These are phyloP conservation scores for Dioscorea dumetorum DNA, from an alignment of 106 monocot species.

Conservation along the genomic window DNA sequence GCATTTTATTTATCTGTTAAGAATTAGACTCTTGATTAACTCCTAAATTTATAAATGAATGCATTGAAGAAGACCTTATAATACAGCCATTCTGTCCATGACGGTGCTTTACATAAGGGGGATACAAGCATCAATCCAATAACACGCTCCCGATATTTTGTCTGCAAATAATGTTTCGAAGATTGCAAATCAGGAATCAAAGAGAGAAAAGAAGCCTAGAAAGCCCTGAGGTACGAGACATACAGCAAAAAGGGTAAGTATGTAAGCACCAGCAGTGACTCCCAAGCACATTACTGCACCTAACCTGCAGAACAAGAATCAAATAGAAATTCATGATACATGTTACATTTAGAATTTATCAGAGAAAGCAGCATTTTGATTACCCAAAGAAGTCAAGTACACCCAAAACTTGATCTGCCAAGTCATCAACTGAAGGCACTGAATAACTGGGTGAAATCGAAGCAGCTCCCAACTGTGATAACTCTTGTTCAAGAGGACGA, in stretches of 20 bases:
- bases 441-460: slow-evolving; percentile 44
- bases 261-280: slow-evolving; percentile 70
- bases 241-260: slow-evolving; percentile 77
- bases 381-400: slow-evolving; percentile 71
- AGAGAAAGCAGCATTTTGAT: not conserved
- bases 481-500: slow-evolving; percentile 17
- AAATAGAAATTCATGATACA: too few relatives aligned
- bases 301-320: slow-evolving; percentile 26
- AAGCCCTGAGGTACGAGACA: not conserved
- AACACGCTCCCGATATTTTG: slow-evolving; percentile 51
- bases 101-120: slow-evolving; percentile 70
- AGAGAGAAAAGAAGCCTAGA: not conserved
- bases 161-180: slow-evolving; percentile 26
- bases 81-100: slow-evolving; percentile 79
- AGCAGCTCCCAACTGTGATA: slow-evolving; percentile 75
- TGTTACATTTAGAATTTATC: too few relatives aligned
- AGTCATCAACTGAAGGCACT: slow-evolving; percentile 53
- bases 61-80: slow-evolving; percentile 37
- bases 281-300: slow-evolving; percentile 73
- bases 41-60: not conserved
- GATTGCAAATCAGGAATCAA: not conserved
- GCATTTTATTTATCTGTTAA: not conserved
- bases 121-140: slow-evolving; percentile 69
- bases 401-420: slow-evolving; percentile 68
- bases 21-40: not conserved